phyloP scores from a whole-genome alignment of 306 rosid species.

The Pyrus communis region DNA sequence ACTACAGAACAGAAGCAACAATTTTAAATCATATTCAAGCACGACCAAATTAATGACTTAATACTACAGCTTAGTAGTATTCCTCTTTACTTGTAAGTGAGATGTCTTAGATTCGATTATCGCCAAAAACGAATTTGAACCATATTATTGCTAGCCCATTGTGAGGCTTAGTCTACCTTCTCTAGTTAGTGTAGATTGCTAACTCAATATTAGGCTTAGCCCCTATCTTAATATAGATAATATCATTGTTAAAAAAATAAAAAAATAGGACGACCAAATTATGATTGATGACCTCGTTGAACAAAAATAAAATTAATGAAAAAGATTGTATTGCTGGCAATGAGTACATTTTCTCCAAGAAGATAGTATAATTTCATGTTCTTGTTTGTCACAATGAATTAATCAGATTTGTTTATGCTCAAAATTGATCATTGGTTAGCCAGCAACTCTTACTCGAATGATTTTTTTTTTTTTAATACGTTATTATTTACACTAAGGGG shows the following conservation, averaged over 20 bases:
- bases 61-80: too few species aligned
- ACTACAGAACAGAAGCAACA: background rate
- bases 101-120: rapidly evolving
- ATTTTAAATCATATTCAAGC: background rate
- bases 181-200: too few species aligned
- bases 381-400: background rate
- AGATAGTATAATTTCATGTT: background rate
- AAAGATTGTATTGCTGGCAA: background rate
- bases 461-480: too few species aligned
- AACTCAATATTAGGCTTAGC: rapidly evolving
- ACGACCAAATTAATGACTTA: too few species aligned
- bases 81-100: too few species aligned
- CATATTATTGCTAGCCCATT: too few species aligned
- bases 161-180: too few species aligned
- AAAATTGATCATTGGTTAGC: background rate
- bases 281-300: background rate
- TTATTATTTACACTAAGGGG: too few species aligned
- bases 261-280: too few species aligned
- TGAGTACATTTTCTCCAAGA: background rate
- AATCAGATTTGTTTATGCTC: background rate
- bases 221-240: too few species aligned
- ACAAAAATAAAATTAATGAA: background rate
- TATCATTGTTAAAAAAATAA: too few species aligned
- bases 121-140: too few species aligned
- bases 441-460: background rate